Evolutionary conservation across 257 asterid genomes (phyloP), one percentile per base, ranked within the genome.

Genomic region (Forsythia suspensa): DNA sequence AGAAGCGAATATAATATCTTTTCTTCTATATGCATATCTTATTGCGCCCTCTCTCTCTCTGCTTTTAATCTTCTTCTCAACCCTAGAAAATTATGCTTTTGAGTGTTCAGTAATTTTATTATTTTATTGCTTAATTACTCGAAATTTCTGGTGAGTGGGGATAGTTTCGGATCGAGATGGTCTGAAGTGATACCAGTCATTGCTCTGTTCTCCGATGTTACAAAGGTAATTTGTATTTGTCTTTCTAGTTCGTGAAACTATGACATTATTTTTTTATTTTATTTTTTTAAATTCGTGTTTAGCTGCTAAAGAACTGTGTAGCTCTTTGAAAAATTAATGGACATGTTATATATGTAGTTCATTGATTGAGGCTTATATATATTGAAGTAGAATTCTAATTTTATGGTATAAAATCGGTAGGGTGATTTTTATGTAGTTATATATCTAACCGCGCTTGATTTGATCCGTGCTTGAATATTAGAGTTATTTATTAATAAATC

Each of bases 1-100:
- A 16, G 5, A 8, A 57, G 67, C 70, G 69, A 74, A 39, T 76
- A 84, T 81, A 84, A 80, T 83, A 81, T 83, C 83, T 78, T 42
- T 70, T 76, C 7, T 29, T 39, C 70, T 21, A 24, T 55, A 57
- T 41, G 66, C 68, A 65, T 63, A 71, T 79, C 43, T 41, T 21
- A 63, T 24, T 63, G 37, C 61, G 29, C 69, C 42, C 61, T 41
- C 39, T 6, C 65, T 39, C 65, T 24, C 66, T 36, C 38, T 59
- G 42, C 77, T 80, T 80, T 67, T 34, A 61, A 66, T 57, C 72
- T 71, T 69, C 79, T 70, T 83, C 85, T 81, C 57, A 55, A 76
- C 86, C 83, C 72, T 78, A 24, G 3, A 72, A 79, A 59, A 21
- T 63, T 63, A 24, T 63, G 70, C 70, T 63, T 21, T 63, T 21